phyloP scores from a whole-genome alignment of 2,329 filamentous ascomycete species.

The Penicillium griseofulvum region DNA sequence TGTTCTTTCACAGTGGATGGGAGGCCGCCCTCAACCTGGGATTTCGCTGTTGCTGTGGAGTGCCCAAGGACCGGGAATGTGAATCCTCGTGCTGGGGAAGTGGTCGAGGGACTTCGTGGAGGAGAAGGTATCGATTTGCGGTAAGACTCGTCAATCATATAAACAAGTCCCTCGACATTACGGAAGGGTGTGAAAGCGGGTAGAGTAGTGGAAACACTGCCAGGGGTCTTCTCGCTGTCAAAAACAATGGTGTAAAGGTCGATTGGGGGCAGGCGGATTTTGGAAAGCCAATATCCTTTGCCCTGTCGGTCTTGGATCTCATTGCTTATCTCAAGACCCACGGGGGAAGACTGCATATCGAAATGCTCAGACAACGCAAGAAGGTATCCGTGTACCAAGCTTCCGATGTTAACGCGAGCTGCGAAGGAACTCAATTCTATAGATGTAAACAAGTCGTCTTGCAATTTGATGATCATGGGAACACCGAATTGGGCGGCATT shows the following conservation, averaged over 20 bases:
- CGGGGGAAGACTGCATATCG: slow-evolving; percentile 66
- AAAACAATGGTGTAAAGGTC: slow-evolving; percentile 60
- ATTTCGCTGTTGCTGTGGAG: slow-evolving; percentile 35
- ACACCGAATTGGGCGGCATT: slow-evolving; percentile 76
- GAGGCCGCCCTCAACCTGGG: slow-evolving; percentile 53
- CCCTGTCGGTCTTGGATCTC: slow-evolving; percentile 73
- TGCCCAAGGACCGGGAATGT: slow-evolving; percentile 60
- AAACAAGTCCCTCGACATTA: slow-evolving; percentile 67
- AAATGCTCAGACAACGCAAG: slow-evolving; percentile 77
- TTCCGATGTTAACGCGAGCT: slow-evolving; percentile 75
- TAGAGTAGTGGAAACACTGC: slow-evolving; percentile 45
- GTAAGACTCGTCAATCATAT: slow-evolving; percentile 71
- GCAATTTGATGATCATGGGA: slow-evolving; percentile 84
- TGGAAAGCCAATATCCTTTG: slow-evolving; percentile 75
- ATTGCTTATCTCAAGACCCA: slow-evolving; percentile 68
- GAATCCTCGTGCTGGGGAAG: slow-evolving; percentile 67
- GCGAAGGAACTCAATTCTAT: slow-evolving; percentile 46
- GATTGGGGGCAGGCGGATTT: slow-evolving; percentile 68
- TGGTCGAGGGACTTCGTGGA: slow-evolving; percentile 66
- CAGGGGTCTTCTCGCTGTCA: slow-evolving; percentile 40
- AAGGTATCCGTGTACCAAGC: slow-evolving; percentile 84
- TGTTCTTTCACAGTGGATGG: slow-evolving; percentile 68
- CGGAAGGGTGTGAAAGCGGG: slow-evolving; percentile 69
- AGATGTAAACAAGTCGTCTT: slow-evolving; percentile 67
- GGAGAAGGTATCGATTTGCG: slow-evolving; percentile 60